These are phyloP conservation scores for Aspergillus felis DNA, from an alignment of 2,329 filamentous ascomycete species.

Conservation along the genomic window DNA sequence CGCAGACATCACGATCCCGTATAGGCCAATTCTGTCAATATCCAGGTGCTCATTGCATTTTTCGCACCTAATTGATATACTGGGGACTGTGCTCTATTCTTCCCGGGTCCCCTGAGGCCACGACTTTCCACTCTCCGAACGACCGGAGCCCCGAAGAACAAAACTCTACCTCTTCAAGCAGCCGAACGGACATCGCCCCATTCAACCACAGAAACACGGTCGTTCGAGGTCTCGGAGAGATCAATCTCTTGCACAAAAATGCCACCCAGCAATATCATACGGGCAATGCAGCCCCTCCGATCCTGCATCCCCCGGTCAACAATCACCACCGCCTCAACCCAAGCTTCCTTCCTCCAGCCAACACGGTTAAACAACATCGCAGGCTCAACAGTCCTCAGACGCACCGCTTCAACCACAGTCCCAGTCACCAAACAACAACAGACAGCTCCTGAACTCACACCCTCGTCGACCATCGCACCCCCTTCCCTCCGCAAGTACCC, in stretches of 20 bases:
- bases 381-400: constrained; percentile 3
- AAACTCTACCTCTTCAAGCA: background rate
- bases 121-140: constrained; percentile 2
- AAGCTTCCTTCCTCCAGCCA: constrained; percentile 15
- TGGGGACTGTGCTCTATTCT: background rate
- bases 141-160: background rate
- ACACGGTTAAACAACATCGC: constrained; percentile 14
- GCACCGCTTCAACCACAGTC: constrained; percentile 9
- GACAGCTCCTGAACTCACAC: background rate
- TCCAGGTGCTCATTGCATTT: background rate
- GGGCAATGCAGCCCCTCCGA: constrained; percentile 31
- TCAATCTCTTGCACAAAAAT: constrained; percentile 14
- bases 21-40: background rate
- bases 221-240: background rate
- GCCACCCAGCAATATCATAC: constrained; percentile 27
- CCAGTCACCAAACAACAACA: constrained; percentile 7
- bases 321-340: constrained; percentile 14
- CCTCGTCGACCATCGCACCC: constrained; percentile 8
- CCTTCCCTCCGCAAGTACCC: constrained; percentile 34
- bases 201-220: background rate
- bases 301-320: constrained; percentile 24
- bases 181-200: background rate
- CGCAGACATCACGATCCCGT: background rate
- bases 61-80: background rate
- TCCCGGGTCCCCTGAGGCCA: background rate